phyloP scores from a whole-genome alignment of 1,139 yeast species.

The Lodderomyces elongisporus region DNA sequence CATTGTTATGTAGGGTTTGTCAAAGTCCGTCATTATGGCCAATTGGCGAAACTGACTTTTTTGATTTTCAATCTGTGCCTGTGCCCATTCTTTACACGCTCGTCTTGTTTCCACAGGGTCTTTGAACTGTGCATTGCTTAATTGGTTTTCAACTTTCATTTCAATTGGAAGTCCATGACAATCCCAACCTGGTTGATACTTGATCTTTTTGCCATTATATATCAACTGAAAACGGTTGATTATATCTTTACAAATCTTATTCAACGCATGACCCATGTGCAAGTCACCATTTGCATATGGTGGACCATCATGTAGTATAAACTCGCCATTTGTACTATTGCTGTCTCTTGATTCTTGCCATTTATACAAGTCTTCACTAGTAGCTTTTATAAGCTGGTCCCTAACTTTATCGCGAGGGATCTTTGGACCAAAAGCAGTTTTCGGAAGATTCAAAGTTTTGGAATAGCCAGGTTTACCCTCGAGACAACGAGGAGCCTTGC shows the following conservation, averaged over 20 bases:
- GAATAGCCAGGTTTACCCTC: conserved; percentile 20
- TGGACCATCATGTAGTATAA: conserved; percentile 91
- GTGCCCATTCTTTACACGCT: conserved; percentile 66
- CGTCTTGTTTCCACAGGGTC: conserved; percentile 52
- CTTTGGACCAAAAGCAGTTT: conserved; percentile 39
- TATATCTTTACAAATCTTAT: conserved; percentile 83
- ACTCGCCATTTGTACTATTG: conserved; percentile 17
- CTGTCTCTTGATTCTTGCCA: conserved; percentile 26
- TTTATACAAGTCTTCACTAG: conserved; percentile 28
- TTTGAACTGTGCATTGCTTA: conserved; percentile 7
- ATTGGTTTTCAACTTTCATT: conserved; percentile 37
- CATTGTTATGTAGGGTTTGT: conserved; percentile 67
- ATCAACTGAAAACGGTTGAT: conserved; percentile 68
- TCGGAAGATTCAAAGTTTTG: conserved; percentile 36
- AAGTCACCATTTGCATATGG: conserved; percentile 96
- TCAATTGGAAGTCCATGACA: conserved; percentile 98
- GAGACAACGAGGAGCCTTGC: background rate
- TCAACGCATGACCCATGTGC: conserved; percentile 91
- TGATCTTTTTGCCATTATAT: conserved; percentile 51
- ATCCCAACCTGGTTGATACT: conserved; percentile 95
- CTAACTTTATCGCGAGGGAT: conserved; percentile 30
- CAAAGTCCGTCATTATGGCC: conserved; percentile 84
- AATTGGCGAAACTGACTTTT: conserved; percentile 57
- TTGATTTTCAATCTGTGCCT: conserved; percentile 59
- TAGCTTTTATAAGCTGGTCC: conserved; percentile 20